Conservation (phyloP, 2,329 filamentous ascomycete genomes). For the Nakataea oryzae region DNA sequence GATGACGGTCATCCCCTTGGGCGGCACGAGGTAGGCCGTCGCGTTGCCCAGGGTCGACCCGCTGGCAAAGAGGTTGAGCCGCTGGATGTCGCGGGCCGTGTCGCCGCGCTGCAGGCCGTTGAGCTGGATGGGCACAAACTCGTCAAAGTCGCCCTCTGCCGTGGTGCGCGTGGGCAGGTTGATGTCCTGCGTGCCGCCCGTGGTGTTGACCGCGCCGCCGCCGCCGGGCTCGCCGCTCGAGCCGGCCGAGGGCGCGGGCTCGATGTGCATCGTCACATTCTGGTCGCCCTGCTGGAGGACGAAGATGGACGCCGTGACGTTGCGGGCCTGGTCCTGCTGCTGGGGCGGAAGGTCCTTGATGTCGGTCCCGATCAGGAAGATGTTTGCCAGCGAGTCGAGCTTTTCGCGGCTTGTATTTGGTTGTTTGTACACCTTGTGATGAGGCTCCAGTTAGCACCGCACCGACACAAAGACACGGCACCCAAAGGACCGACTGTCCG, state of each 20-base stretch:
- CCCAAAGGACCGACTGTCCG: background rate
- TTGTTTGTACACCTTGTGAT: conserved; percentile 62
- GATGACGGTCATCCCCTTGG: conserved; percentile 59
- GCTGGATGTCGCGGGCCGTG: conserved; percentile 52
- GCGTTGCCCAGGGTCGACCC: conserved; percentile 59
- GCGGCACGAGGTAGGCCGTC: conserved; percentile 66
- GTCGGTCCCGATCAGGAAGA: conserved; percentile 57
- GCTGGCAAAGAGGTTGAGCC: conserved; percentile 56
- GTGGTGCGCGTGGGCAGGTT: conserved; percentile 4
- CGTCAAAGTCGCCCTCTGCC: conserved; percentile 40
- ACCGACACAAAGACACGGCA: too few species aligned
- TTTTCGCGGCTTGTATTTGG: conserved; percentile 56
- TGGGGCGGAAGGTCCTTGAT: conserved; percentile 46
- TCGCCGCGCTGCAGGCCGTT: conserved; percentile 50
- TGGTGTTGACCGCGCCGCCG: conserved; percentile 38
- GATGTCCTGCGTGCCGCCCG: conserved; percentile 3
- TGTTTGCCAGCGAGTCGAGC: conserved; percentile 58
- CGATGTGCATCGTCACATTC: conserved; percentile 43
- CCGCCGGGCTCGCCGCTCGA: conserved; percentile 37
- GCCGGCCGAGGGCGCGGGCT: conserved; percentile 4
- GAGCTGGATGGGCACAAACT: conserved; percentile 50
- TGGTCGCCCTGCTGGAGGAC: conserved; percentile 61
- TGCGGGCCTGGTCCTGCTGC: conserved; percentile 58
- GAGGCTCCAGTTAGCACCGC: background rate
- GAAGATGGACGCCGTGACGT: conserved; percentile 63